Percentiles rank a stretch among this genome's conserved stretches.
Evolutionary conservation across 1,284 basidiomycete genomes (phyloP).

Genomic region (Mrakiaceae sp.): DNA sequence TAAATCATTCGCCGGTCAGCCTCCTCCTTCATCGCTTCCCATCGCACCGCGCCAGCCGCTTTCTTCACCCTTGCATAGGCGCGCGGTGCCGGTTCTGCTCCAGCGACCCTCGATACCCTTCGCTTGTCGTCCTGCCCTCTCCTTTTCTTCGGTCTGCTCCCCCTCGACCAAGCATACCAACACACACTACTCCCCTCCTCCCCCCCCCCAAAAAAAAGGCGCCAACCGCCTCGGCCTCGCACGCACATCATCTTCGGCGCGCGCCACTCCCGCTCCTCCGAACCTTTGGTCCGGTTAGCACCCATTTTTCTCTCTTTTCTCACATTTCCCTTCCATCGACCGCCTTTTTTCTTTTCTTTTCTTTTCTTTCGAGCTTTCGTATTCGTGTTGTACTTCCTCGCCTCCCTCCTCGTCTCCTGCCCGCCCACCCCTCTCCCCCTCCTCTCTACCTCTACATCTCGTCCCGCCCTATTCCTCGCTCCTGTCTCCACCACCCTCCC

Average conservation of each 20-base stretch:
- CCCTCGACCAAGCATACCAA: neutral
- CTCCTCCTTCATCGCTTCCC: neutral
- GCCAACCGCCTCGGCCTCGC: no score
- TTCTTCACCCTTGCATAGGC: neutral
- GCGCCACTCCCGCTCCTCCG: no score
- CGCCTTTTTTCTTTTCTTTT: no score
- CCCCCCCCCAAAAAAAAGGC: neutral
- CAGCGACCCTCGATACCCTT: neutral
- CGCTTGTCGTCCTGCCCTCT: neutral
- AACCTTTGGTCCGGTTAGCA: no score
- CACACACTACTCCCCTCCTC: neutral
- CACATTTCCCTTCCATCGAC: no score
- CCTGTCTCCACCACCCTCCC: neutral
- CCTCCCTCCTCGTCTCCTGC: neutral
- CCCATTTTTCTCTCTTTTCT: no score
- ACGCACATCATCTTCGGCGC: no score
- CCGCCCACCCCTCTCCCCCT: neutral
- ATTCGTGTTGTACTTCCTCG: neutral
- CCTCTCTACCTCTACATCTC: neutral
- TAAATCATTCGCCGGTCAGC: neutral
- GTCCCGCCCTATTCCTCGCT: neutral
- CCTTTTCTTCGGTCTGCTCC: neutral
- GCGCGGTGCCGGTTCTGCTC: no score
- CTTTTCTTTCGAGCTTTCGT: neutral
- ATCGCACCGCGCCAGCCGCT: neutral